Percentiles rank a stretch among this genome's conserved stretches.
These are phyloP conservation scores for Lactarius pseudohatsudake DNA, from an alignment of 768 basidiomycete genomes.

Conservation along the genomic window DNA sequence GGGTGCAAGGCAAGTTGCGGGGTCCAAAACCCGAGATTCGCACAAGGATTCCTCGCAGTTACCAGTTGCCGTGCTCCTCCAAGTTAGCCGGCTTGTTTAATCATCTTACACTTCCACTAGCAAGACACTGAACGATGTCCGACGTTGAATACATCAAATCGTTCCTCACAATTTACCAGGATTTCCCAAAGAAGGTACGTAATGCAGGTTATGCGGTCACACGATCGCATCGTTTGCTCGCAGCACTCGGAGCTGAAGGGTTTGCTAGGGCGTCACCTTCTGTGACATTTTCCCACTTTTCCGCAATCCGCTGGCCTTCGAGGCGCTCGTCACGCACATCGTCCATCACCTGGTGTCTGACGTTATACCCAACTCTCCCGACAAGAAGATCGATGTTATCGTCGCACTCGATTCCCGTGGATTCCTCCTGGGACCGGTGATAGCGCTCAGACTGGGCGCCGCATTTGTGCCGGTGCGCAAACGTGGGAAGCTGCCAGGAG, in stretches of 20 bases:
- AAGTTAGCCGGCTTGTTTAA: neutral
- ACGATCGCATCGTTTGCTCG: neutral
- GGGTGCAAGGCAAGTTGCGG: neutral
- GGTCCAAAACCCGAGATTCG: neutral
- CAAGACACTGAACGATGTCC: conserved; percentile 47
- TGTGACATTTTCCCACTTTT: conserved; percentile 95
- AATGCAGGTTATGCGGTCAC: neutral
- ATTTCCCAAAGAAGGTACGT: conserved; percentile 89
- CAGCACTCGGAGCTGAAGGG: neutral
- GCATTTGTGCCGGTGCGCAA: conserved; percentile 97
- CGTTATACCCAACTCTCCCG: conserved; percentile 59
- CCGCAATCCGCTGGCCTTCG: conserved; percentile 80
- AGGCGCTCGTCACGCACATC: conserved; percentile 88
- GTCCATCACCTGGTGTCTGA: conserved; percentile 80
- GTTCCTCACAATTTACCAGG: conserved; percentile 58
- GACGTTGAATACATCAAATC: conserved; percentile 72
- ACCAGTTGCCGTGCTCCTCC: neutral
- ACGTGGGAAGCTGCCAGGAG: conserved; percentile 90
- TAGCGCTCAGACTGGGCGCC: conserved; percentile 87
- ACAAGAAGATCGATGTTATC: conserved; percentile 82
- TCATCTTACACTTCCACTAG: neutral
- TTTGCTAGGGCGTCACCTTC: conserved; percentile 78
- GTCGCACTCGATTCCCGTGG: conserved; percentile 96
- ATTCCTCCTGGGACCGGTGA: conserved; percentile 90
- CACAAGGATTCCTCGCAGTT: neutral